Base-by-base conservation (phyloP, 2,329 filamentous ascomycete genomes). In the Pezicula carpinea region DNA sequence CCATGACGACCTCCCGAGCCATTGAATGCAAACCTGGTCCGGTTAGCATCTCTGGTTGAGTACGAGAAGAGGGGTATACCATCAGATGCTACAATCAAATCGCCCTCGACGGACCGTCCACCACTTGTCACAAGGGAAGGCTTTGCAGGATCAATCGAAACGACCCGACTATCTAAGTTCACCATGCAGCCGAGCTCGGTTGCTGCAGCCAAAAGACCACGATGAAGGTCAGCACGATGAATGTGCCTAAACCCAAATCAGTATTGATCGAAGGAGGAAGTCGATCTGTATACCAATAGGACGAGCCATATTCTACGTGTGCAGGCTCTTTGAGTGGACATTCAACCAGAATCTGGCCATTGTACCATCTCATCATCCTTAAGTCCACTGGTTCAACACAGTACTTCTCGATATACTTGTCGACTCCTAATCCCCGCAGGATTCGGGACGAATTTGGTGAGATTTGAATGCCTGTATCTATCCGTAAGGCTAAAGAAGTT, bases 1-100 rank as follows among this genome's bases (percentile, higher is more conserved):
- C 69, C 47, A 71, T 67, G 17, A 73, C 56, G 1, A 58, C 58
- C 31, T 54, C 55, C 26, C 71, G 60, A 5, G 68, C 64, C 29
- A 68, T 58, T 21, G 64, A 67, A 44, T 66, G 66, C 39, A 71
- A 43, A 6, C 51, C 50, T 52, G 11, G 17, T 13, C 8, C 31
- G 11, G 41, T 50, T 38, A 45, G 47, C n/a, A n/a, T n/a, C n/a
- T 15, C 35, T 34, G 18, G 26, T 15, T 4, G 13, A 18, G 10
- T n/a, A 33, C 19, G 18, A 7, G 4, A 31, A 22, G 13, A 31
- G 26, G 11, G 10, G 26, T 39, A 3, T 49, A 41, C 68, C 68
- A 51, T 70, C 67, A 4, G 66, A 64, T 14, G 66, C 68, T 19
- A 69, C 48, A 5, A 66, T 53, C 18, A 69, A 56, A 46, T 69